Conservation (phyloP, 176 grass and related monocot genomes). For the Thinopyrum elongatum region DNA sequence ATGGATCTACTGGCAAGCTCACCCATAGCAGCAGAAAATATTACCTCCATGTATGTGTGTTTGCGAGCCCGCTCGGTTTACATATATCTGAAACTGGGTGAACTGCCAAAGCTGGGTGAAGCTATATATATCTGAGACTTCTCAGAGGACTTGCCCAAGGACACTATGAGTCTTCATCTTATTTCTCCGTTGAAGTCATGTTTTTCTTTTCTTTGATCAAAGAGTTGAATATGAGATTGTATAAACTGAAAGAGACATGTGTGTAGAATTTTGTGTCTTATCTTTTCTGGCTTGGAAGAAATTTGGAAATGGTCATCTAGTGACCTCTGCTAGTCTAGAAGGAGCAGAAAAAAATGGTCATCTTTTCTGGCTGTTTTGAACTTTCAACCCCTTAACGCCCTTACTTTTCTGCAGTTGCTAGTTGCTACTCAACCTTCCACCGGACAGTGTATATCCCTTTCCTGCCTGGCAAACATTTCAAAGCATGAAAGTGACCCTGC, state of each 20-base stretch:
- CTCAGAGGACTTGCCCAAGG: too few species aligned
- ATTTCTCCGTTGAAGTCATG: too few species aligned
- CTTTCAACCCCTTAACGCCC: not conserved
- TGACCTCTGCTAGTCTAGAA: not conserved
- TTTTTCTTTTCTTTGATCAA: too few species aligned
- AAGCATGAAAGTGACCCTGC: not conserved
- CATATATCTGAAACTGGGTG: too few species aligned
- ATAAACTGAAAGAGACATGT: too few species aligned
- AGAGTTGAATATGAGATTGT: too few species aligned
- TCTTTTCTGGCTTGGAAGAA: not conserved
- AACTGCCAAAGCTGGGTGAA: too few species aligned
- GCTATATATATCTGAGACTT: too few species aligned
- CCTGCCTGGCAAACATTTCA: not conserved
- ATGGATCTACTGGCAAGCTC: too few species aligned
- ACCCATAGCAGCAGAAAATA: too few species aligned
- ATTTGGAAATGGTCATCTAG: not conserved
- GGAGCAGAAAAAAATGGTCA: not conserved
- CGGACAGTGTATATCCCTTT: not conserved
- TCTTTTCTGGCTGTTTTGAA: not conserved
- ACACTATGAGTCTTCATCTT: not conserved
- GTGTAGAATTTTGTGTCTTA: not conserved
- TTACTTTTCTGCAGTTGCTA: not conserved
- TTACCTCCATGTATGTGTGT: too few species aligned
- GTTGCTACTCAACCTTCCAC: not conserved
- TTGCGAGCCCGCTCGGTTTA: too few species aligned